Evolutionary conservation across 306 rosid genomes (phyloP).

Genomic region (Cyamopsis tetragonoloba): DNA sequence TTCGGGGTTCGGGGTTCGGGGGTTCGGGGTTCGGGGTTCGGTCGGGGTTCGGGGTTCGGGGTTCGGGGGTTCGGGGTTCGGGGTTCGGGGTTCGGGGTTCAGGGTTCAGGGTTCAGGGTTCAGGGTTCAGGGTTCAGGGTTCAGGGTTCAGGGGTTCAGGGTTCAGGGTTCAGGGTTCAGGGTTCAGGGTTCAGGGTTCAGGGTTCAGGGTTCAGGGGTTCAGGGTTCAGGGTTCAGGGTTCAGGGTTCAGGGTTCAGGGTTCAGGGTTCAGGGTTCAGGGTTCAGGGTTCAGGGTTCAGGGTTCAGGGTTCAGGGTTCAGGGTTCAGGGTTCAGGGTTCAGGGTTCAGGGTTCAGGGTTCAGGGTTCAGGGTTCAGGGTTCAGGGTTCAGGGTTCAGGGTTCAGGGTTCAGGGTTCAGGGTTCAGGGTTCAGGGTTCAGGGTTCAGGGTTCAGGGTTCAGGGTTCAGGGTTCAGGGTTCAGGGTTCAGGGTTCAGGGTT

Average conservation of each 20-base stretch:
- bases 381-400: neutral
- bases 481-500: neutral
- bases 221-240: conserved; percentile 23
- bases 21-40: no score
- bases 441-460: neutral
- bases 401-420: neutral
- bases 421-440: neutral
- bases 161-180: conserved; percentile 9
- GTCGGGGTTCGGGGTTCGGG: no score
- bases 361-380: neutral
- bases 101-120: conserved; percentile 25
- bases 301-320: neutral
- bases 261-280: neutral
- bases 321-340: neutral
- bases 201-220: conserved; percentile 21
- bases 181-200: conserved; percentile 14
- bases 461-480: neutral
- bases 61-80: no score
- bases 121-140: neutral
- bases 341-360: neutral
- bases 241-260: conserved; percentile 12
- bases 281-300: neutral
- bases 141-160: neutral
- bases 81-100: conserved; percentile 12
- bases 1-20: no score